Evolutionary conservation across 2,329 filamentous ascomycete genomes (phyloP), one percentile per base, ranked within the genome.

Genomic region (Thielaviopsis musarum): DNA sequence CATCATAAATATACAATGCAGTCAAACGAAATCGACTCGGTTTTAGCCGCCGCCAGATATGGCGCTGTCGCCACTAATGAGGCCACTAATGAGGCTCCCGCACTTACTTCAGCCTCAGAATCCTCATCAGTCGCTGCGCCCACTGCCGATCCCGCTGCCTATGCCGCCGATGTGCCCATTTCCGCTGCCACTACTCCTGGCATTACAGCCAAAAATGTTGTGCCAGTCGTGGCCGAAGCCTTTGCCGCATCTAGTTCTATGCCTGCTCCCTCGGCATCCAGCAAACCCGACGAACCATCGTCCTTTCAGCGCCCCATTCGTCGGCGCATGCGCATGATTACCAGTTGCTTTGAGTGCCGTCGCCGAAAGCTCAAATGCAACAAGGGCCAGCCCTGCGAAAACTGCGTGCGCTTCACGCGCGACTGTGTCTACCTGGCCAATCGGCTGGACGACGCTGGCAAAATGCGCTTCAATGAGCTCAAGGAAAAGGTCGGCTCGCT

Each of bases 281-380:
- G 17, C 13, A 45, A n/a, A n/a, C 38, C 38, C 13, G 38, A 45
- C 10, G 38, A 45, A n/a, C 15, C 38, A 4, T 45, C 38, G 15
- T 45, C 38, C 13, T 45, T 17, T n/a, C 38, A 45, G 38, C 22
- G 34, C 62, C 74, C 74, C 2, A 79, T 82, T 62, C 75, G 79
- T 34, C 74, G 82, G 52, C 75, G 83, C 63, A 79, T 85, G 73
- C 76, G 81, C 66, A 78, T 85, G 74, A 84, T 87, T 69, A 79
- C 79, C 62, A 84, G 81, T 28, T 88, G 83, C 67, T 76, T 85
- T 38, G 81, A 85, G 69, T 88, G 85, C 67, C 79, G 87, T 48
- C 80, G 85, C 22, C 79, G 87, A 49, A 91, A 91, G 70, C 74
- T 90, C 59, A 88, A 87, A 69, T 91, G 87, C 71, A 84, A 88